Base-by-base conservation (phyloP, 305 asterid species). In the Fraxinus sp. region DNA sequence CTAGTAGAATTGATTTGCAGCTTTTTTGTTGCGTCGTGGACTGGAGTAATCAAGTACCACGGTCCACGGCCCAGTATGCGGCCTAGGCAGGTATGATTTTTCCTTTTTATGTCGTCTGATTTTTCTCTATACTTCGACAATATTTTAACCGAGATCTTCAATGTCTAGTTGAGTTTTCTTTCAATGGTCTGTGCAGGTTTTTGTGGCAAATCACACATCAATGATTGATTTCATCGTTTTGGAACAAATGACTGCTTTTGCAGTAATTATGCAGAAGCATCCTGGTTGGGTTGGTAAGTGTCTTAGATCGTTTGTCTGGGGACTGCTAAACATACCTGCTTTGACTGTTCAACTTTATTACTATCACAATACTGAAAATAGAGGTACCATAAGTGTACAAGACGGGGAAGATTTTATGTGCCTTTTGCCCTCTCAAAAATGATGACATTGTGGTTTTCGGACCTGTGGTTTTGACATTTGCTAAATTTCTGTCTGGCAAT, bases 231-330 rank as follows among this genome's bases (percentile, higher is more conserved):
- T 96, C 92, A 89, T 96, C 74, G 88, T 95, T 79, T 89, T 96
- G 86, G 98, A 96, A 84, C 99, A 96, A 91, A 95, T 96, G 99
- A 95, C 98, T 83, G 97, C 99, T 86, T 96, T 96, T 87, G 99
- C 98, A 82, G 99, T 95, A 82, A 96, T 96, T 77, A 96, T 96
- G 99, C 99, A 96, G 92, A 96, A 96, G 90, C 99, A 96, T 93
- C 98, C 99, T 71, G 99, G 99, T 37, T 96, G 99, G 99, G 99
- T 96, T 68, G 99, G 99, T 96, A 89, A 87, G 99, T 89, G 64
- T 83, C 52, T 85, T 79, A 75, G 13, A 9, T 72, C 35, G 49
- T 18, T 37, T 77, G 46, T 73, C 32, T 80, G 2, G 35, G 79
- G 4, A 74, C 82, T 78, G 68, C 72, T 43, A 80, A 14, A 64